A percentile compares a stretch with the other conserved stretches of the same genome.
Evolutionary conservation across 2,329 filamentous ascomycete genomes (phyloP).

Genomic region (Hymenoscyphus fructigenus): DNA sequence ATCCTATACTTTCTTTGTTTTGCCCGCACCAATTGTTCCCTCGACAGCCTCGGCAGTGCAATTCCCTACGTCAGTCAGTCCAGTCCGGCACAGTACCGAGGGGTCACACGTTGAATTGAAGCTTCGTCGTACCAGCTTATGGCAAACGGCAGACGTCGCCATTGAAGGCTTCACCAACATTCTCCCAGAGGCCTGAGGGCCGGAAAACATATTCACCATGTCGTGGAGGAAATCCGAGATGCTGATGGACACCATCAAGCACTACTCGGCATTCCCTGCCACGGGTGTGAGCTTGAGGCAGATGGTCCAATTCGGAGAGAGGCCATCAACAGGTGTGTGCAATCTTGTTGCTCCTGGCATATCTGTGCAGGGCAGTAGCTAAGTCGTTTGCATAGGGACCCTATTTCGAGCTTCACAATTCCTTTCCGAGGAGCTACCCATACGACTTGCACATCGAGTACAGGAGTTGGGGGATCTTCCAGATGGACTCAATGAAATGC

Average conservation of each 20-base stretch:
- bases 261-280: conserved; percentile 95
- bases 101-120: conserved; percentile 9
- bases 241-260: conserved; percentile 95
- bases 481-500: conserved; percentile 97
- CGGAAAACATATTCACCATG: conserved; percentile 55
- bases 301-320: conserved; percentile 99
- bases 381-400: conserved; percentile 60
- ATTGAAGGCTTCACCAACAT: conserved; percentile 24
- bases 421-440: conserved; percentile 95
- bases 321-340: conserved; percentile 77
- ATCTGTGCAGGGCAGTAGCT: background rate
- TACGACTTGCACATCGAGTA: conserved; percentile 92
- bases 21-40: background rate
- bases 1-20: background rate
- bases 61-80: conserved; percentile 14
- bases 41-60: conserved; percentile 16
- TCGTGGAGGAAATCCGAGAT: conserved; percentile 89
- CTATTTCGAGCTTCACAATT: conserved; percentile 98
- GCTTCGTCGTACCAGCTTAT: conserved; percentile 19
- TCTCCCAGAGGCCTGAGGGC: conserved; percentile 32
- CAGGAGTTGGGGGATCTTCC: conserved; percentile 90
- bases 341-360: background rate
- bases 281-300: conserved; percentile 95
- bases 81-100: background rate
- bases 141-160: conserved; percentile 16